A percentile compares a stretch with the other conserved stretches of the same genome.
These are phyloP conservation scores for Amphibolis antarctica DNA, from an alignment of 106 monocot species.

Conservation along the genomic window DNA sequence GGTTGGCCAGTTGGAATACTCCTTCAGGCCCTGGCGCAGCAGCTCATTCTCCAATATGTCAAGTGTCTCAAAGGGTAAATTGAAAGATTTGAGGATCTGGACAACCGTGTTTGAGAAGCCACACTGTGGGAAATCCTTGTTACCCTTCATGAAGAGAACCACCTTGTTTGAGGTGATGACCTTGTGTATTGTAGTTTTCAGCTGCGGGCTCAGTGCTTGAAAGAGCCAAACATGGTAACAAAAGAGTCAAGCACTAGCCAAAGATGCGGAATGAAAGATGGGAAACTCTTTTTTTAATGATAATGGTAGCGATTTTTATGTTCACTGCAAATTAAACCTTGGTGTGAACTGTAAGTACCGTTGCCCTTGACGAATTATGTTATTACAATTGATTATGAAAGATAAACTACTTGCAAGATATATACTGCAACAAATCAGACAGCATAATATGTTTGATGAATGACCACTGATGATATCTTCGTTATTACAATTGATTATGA, in stretches of 20 bases:
- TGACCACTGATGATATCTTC: too few species aligned
- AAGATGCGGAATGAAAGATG: neutral
- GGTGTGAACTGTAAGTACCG: too few species aligned
- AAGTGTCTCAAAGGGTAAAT: conserved; percentile 77
- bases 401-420: too few species aligned
- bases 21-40: conserved; percentile 76
- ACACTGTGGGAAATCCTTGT: conserved; percentile 87
- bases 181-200: conserved; percentile 63
- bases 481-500: too few species aligned
- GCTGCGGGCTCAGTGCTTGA: conserved; percentile 49
- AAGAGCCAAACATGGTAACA: neutral
- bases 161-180: conserved; percentile 72
- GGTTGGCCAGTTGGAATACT: conserved; percentile 94
- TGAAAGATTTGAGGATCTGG: conserved; percentile 59
- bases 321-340: too few species aligned
- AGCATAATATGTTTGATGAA: too few species aligned
- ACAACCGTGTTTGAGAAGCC: conserved; percentile 88
- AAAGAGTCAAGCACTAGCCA: neutral
- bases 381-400: too few species aligned
- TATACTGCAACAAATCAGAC: too few species aligned
- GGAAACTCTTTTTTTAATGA: neutral
- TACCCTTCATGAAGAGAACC: conserved; percentile 88
- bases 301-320: neutral
- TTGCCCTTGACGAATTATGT: too few species aligned
- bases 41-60: conserved; percentile 70